Base-by-base conservation (phyloP, 352 stramenopile genomes). In the Phytopythium aichiense region DNA sequence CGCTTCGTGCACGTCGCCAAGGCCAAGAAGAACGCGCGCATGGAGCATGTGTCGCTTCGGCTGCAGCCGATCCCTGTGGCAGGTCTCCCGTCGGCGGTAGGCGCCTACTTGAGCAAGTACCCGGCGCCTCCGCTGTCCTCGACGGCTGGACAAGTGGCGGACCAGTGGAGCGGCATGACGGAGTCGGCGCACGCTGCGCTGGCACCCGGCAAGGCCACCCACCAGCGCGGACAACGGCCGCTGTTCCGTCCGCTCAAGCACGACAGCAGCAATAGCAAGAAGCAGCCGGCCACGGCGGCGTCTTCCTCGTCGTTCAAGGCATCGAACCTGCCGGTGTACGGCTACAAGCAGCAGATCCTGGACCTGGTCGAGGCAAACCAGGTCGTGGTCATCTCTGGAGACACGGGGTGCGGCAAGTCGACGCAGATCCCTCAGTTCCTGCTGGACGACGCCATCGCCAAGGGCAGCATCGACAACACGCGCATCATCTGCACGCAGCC, bases 391-490 rank as follows among this genome's bases (percentile, higher is more conserved):
- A 76, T 98, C 30, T 95, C 88, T 11, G 95, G 92, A 25, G 90
- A 98, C 65, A 99, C 96, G 4, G 96, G 96, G 8, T 99, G 95
- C 63, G 95, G 96, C 33, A 97, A 97, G 58, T 95, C 87, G 13
- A 97, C 90, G 16, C 90, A 97, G 71, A 95, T 98, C 46, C 93
- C 93, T 12, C 92, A 98, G 68, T 98, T 98, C 58, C 48, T 98
- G 23, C 71, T 98, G 8, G 91, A 98, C 57, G 73, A 87, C 37
- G 84, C 88, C 11, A 81, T 92, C 49, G 74, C 84, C 9, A 82
- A 66, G 48, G 81, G 77, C 35, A 91, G 82, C 51, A 90, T 64
- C 25, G 53, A 74, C 15, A 64, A 79, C 33, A 86, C 75, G 40
- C 77, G 81, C 28, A 89, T 98, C 48, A 91, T 97, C 43, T 97